Evolutionary conservation across 306 rosid genomes (phyloP), one percentile per base, ranked within the genome.

Genomic region (Vachellia pachyceras): DNA sequence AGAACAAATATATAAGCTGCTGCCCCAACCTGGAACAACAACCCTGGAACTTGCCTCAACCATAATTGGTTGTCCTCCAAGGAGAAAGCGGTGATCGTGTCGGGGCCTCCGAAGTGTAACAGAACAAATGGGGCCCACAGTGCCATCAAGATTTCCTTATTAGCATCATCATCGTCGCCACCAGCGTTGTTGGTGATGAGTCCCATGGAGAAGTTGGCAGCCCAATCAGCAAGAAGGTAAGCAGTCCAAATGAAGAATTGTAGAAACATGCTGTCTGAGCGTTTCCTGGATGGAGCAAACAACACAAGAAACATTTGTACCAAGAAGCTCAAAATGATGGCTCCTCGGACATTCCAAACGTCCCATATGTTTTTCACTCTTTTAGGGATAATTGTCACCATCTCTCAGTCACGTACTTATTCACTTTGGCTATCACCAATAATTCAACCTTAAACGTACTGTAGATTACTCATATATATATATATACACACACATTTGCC

Each of bases 41-140:
- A 69, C 0, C 81, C 73, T 33, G 76, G 44, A 5, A 88, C 40
- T 41, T 85, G 91, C 57, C 89, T 76, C 0, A 72, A 23, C 91
- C 89, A 88, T 14, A 85, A 75, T 1, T 82, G 61, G 36, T 88
- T 83, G 49, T 88, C 91, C 22, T 83, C 86, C 1, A 85, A 63
- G 47, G 91, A 65, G 44, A 88, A 74, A 2, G 91, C 83, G 18
- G 87, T 85, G 0, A 88, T 88, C 33, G 85, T 77, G 41, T 77
- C 82, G 0, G 82, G 41, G 5, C 85, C 69, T 14, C 85, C 85
- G 1, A 77, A 25, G 29, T 82, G 85, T 37, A 77, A 13, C 13
- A 82, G 17, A 17, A 82, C 49, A 45, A 82, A 82, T 10, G 85
- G 82, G 49, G 75, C 69, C 85, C 82, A 82, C 14, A 77, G 61